Percentiles rank a stretch among this genome's conserved stretches.
Conservation (phyloP, 441 rosid species). For the Pelargonium exstipulatum region DNA sequence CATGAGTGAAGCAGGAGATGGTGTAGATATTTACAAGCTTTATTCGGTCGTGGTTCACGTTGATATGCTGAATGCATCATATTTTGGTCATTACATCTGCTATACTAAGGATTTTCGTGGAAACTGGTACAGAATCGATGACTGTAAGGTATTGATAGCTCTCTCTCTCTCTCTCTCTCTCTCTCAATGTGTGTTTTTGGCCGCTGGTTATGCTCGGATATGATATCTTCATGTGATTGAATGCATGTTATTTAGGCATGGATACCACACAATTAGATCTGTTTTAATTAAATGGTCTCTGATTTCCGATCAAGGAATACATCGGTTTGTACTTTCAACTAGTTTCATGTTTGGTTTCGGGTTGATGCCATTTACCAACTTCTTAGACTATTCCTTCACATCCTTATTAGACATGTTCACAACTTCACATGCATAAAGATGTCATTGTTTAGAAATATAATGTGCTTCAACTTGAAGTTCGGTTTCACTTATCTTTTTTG, state of each 20-base stretch:
- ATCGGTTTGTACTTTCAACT: not conserved
- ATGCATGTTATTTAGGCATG: not conserved
- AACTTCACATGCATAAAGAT: not conserved
- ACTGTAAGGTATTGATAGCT: conserved; percentile 61
- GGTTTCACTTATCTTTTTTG: conserved; percentile 13
- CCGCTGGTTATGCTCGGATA: not conserved
- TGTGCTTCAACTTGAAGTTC: not conserved
- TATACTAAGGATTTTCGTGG: conserved; percentile 80
- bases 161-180: conserved; percentile 4
- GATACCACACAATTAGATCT: not conserved
- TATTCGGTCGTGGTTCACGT: conserved; percentile 93
- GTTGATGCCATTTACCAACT: not conserved
- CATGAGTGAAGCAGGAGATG: conserved; percentile 75
- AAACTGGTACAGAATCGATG: conserved; percentile 82
- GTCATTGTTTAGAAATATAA: not conserved
- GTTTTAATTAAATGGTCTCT: not conserved
- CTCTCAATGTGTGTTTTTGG: conserved; percentile 4
- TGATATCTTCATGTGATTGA: not conserved
- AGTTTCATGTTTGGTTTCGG: not conserved
- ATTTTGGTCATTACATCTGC: conserved; percentile 93
- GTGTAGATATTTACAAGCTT: conserved; percentile 63
- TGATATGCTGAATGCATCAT: conserved; percentile 96
- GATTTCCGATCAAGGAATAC: not conserved
- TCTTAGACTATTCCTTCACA: not conserved
- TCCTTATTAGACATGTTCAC: not conserved